Evolutionary conservation across 176 grass and related monocot species (phyloP).

Genomic region (Bothriochloa decipiens): DNA sequence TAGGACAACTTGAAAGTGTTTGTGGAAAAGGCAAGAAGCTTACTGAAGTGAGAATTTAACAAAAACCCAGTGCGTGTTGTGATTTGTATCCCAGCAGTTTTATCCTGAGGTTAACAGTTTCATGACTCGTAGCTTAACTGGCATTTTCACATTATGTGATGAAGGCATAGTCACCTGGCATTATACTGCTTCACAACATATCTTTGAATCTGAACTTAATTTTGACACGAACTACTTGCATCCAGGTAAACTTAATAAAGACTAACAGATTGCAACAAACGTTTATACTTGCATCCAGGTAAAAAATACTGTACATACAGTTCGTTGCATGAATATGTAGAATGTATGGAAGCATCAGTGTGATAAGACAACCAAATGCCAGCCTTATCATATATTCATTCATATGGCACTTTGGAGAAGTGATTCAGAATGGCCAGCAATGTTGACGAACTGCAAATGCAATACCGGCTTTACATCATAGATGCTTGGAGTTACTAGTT

Average conservation of each 20-base stretch:
- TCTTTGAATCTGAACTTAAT: neutral
- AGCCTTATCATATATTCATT: too few species aligned
- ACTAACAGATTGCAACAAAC: too few species aligned
- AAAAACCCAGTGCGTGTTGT: neutral
- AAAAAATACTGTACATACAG: too few species aligned
- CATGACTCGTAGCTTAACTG: neutral
- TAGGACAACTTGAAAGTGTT: conserved; percentile 16
- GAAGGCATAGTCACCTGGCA: neutral
- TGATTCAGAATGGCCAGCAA: too few species aligned
- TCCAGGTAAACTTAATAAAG: neutral
- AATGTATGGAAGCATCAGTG: too few species aligned
- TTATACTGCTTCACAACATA: neutral
- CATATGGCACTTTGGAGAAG: too few species aligned
- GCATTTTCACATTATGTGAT: neutral
- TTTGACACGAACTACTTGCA: neutral
- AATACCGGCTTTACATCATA: too few species aligned
- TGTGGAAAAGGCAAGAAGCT: conserved; percentile 12
- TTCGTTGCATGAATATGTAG: too few species aligned
- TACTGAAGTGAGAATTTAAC: neutral
- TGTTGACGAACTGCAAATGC: too few species aligned
- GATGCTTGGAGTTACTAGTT: too few species aligned
- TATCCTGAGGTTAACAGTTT: neutral
- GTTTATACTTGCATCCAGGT: too few species aligned
- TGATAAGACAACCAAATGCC: too few species aligned
- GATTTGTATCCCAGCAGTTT: neutral